Evolutionary conservation across 1,284 basidiomycete species (phyloP).

Genomic region (Cronartium quercuum): DNA sequence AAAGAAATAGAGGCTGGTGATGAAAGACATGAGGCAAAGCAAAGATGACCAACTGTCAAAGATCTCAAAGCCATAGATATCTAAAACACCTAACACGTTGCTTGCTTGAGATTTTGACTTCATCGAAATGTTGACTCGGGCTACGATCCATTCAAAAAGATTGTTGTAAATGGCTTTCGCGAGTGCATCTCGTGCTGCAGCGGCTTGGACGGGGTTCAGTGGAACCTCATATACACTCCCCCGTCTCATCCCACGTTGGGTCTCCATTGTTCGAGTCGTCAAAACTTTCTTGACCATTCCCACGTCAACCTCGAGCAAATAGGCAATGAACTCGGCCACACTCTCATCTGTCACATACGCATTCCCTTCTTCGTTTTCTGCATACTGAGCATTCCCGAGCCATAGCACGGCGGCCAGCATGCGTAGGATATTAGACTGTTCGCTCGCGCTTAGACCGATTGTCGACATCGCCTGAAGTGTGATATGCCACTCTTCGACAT

Average conservation of each 20-base stretch:
- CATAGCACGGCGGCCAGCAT: constrained; percentile 89
- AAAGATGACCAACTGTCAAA: constrained; percentile 45
- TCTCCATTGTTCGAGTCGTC: constrained; percentile 83
- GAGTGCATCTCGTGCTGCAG: constrained; percentile 80
- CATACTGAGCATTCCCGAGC: constrained; percentile 91
- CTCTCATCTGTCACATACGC: constrained; percentile 70
- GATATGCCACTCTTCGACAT: constrained; percentile 76
- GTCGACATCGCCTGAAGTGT: constrained; percentile 91
- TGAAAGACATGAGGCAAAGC: constrained; percentile 81
- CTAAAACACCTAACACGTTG: constrained; percentile 93
- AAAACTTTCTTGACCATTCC: constrained; percentile 76
- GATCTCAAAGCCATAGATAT: constrained; percentile 65
- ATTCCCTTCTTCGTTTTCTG: constrained; percentile 83
- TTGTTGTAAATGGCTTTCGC: constrained; percentile 98
- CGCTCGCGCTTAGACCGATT: constrained; percentile 74
- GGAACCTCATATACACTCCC: constrained; percentile 92
- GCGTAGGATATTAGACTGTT: constrained; percentile 88
- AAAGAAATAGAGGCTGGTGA: not conserved
- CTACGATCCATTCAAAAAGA: constrained; percentile 99
- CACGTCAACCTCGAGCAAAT: constrained; percentile 82
- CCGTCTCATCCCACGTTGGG: constrained; percentile 68
- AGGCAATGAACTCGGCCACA: constrained; percentile 91
- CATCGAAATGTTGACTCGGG: constrained; percentile 92
- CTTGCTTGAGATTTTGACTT: constrained; percentile 67
- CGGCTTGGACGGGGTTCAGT: constrained; percentile 85